These are phyloP conservation scores for Aquilaria yunnanensis DNA, from an alignment of 345 rosid species.

Conservation along the genomic window DNA sequence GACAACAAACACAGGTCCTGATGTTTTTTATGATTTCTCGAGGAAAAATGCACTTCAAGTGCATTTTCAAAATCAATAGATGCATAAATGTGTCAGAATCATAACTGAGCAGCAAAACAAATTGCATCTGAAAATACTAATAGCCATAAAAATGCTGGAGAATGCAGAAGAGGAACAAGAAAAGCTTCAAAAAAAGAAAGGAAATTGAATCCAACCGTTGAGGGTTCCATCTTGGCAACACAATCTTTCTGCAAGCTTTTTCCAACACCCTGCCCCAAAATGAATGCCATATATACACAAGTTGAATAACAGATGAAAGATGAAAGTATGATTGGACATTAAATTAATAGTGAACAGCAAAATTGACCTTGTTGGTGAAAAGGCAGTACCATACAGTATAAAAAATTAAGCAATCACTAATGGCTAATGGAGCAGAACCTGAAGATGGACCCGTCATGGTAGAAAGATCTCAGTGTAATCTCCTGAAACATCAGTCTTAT, in stretches of 20 bases:
- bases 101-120: conserved; percentile 1
- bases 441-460: conserved; percentile 51
- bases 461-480: conserved; percentile 55
- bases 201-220: conserved; percentile 28
- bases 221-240: conserved; percentile 37
- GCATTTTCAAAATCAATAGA: conserved; percentile 7
- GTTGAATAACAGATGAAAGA: neutral
- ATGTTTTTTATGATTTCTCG: conserved; percentile 47
- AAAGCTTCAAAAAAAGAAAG: neutral
- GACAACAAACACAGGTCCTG: conserved; percentile 65
- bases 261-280: conserved; percentile 36
- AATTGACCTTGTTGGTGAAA: neutral
- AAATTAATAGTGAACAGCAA: neutral
- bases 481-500: conserved; percentile 47
- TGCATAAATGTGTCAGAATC: neutral
- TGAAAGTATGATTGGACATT: neutral
- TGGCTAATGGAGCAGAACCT: conserved; percentile 35
- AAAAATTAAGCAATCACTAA: neutral
- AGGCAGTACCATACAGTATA: neutral
- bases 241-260: conserved; percentile 49
- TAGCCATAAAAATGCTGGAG: neutral
- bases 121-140: neutral
- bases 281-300: neutral
- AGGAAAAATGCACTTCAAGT: conserved; percentile 65
- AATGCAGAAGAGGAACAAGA: conserved; percentile 4